Evolutionary conservation across 2,329 filamentous ascomycete species (phyloP).

Genomic region (Diaporthe amygdali): DNA sequence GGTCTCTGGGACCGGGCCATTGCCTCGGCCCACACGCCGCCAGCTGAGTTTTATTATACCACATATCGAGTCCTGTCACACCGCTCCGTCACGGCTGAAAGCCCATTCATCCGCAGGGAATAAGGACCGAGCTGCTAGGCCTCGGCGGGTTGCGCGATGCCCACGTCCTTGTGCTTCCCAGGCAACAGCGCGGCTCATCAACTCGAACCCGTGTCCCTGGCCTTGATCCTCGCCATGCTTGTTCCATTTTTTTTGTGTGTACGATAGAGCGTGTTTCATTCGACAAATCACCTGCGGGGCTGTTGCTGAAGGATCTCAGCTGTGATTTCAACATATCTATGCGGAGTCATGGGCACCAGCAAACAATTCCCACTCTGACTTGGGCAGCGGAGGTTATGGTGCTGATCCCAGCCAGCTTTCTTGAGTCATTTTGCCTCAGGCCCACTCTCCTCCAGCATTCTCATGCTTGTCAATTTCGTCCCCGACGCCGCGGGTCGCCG

Average conservation of each 20-base stretch:
- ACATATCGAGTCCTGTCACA: constrained; percentile 12
- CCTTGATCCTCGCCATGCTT: background rate
- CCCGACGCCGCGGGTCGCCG: constrained; percentile 6
- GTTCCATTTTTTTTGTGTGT: background rate
- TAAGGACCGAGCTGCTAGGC: background rate
- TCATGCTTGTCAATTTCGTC: constrained; percentile 1
- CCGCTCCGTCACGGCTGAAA: constrained; percentile 8
- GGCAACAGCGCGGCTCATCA: background rate
- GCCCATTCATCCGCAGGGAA: background rate
- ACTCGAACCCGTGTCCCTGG: background rate
- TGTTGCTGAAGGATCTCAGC: background rate
- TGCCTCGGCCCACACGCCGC: background rate
- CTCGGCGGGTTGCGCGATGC: background rate
- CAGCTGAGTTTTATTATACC: background rate
- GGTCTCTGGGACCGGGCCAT: background rate
- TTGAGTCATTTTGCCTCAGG: constrained; percentile 15
- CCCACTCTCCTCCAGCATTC: constrained; percentile 8
- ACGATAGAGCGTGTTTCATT: background rate
- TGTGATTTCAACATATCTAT: background rate
- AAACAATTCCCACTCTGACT: background rate
- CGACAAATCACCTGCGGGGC: background rate
- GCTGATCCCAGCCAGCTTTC: background rate
- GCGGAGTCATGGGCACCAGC: constrained; percentile 5
- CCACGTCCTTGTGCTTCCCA: background rate
- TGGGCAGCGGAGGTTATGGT: background rate